Evolutionary conservation across 2,329 filamentous ascomycete species (phyloP).

Genomic region (Atkinsonella hypoxylon): DNA sequence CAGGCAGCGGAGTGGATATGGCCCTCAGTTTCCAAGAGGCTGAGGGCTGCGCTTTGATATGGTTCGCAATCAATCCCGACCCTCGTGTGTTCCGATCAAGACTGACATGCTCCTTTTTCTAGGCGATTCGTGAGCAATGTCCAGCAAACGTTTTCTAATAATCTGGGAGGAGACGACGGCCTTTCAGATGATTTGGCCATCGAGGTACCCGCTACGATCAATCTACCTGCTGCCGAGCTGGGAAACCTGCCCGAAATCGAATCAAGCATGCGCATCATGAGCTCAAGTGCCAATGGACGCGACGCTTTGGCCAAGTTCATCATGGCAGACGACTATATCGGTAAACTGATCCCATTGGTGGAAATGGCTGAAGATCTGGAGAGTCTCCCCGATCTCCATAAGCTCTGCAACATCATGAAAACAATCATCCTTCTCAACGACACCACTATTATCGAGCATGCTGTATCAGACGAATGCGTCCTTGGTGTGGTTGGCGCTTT

Average conservation of each 20-base stretch:
- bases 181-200: conserved; percentile 76
- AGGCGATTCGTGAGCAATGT: conserved; percentile 88
- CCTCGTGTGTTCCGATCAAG: conserved; percentile 4
- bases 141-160: conserved; percentile 59
- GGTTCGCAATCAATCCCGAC: conserved; percentile 38
- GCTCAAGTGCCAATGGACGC: conserved; percentile 59
- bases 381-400: conserved; percentile 73
- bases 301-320: conserved; percentile 83
- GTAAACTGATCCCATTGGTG: conserved; percentile 75
- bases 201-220: conserved; percentile 58
- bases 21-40: conserved; percentile 96
- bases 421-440: conserved; percentile 90
- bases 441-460: conserved; percentile 84
- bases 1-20: conserved; percentile 78
- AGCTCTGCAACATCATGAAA: conserved; percentile 97
- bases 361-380: conserved; percentile 85
- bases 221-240: conserved; percentile 69
- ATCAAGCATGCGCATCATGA: conserved; percentile 67
- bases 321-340: conserved; percentile 74
- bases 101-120: conserved; percentile 5
- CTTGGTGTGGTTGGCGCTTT: conserved; percentile 88
- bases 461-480: conserved; percentile 80
- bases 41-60: conserved; percentile 85
- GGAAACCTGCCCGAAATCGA: conserved; percentile 77
- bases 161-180: conserved; percentile 52